Conservation (phyloP, 148 eudicot genomes). For the Rhododendron ferrugineum region DNA sequence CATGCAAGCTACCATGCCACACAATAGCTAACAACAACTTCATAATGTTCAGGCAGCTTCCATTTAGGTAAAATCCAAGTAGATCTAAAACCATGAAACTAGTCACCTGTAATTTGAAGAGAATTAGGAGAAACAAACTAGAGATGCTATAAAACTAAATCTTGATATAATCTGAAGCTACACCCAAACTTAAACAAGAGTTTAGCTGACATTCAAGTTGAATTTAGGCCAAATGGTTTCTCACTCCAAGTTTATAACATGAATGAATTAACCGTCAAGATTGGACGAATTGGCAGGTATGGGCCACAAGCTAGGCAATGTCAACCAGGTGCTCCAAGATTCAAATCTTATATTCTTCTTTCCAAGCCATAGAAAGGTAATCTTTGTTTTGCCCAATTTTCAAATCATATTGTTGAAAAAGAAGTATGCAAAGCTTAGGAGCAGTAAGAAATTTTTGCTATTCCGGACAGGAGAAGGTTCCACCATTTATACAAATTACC, state of each 20-base stretch:
- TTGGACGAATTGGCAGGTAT: slow-evolving; percentile 4
- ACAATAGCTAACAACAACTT: neutral
- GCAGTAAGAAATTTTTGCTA: neutral
- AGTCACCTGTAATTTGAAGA: neutral
- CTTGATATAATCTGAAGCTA: neutral
- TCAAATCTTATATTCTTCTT: neutral
- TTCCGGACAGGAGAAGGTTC: neutral
- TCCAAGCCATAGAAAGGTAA: neutral
- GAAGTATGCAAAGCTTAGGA: neutral
- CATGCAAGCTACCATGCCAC: neutral
- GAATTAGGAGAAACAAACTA: neutral
- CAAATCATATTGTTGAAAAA: neutral
- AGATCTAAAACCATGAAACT: neutral
- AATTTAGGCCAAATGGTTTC: neutral
- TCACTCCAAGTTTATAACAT: neutral
- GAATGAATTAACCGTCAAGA: neutral
- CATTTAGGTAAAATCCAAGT: neutral
- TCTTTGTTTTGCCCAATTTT: neutral
- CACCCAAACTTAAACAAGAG: neutral
- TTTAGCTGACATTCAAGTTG: neutral
- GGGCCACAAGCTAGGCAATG: neutral
- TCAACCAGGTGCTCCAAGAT: neutral
- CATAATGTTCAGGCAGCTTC: neutral
- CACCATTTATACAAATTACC: too few relatives aligned
- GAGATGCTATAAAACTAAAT: neutral